These are phyloP conservation scores for Pterula multifida DNA, from an alignment of 1,284 basidiomycete species.

Conservation along the genomic window DNA sequence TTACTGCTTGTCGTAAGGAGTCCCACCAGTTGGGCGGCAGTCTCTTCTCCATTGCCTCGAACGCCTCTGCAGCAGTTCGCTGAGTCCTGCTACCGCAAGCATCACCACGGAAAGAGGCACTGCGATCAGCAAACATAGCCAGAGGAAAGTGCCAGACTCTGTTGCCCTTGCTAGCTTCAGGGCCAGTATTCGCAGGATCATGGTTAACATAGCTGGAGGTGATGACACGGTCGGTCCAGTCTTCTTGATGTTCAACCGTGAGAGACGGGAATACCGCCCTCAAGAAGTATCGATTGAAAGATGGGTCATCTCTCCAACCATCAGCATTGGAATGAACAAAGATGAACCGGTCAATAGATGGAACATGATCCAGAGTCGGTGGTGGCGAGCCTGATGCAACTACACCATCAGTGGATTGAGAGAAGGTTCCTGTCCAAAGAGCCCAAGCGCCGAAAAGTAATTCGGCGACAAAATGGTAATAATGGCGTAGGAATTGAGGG, in stretches of 20 bases:
- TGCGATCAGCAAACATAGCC: constrained; percentile 48
- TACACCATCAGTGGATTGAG: constrained; percentile 9
- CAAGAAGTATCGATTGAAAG: constrained; percentile 63
- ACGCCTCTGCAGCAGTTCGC: constrained; percentile 54
- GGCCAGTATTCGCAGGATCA: constrained; percentile 8
- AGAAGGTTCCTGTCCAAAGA: constrained; percentile 49
- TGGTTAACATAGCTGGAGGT: constrained; percentile 15
- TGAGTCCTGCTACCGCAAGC: constrained; percentile 52
- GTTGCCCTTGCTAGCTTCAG: constrained; percentile 3
- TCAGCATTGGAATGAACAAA: constrained; percentile 44
- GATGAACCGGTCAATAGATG: constrained; percentile 54
- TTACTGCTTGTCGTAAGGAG: constrained; percentile 3
- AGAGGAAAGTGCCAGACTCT: constrained; percentile 3
- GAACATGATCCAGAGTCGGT: constrained; percentile 18
- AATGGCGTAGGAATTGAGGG: constrained; percentile 62
- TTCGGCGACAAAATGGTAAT: constrained; percentile 77
- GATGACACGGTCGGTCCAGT: constrained; percentile 54
- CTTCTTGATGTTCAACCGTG: constrained; percentile 51
- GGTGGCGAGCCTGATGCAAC: background rate
- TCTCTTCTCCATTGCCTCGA: constrained; percentile 6
- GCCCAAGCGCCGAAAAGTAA: constrained; percentile 64
- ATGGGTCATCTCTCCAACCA: constrained; percentile 65
- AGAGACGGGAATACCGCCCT: constrained; percentile 68
- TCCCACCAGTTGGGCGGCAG: constrained; percentile 5
- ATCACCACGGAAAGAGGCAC: constrained; percentile 57